These are phyloP conservation scores for Sphenostylis stenocarpa DNA, from an alignment of 306 rosid species.

Conservation along the genomic window DNA sequence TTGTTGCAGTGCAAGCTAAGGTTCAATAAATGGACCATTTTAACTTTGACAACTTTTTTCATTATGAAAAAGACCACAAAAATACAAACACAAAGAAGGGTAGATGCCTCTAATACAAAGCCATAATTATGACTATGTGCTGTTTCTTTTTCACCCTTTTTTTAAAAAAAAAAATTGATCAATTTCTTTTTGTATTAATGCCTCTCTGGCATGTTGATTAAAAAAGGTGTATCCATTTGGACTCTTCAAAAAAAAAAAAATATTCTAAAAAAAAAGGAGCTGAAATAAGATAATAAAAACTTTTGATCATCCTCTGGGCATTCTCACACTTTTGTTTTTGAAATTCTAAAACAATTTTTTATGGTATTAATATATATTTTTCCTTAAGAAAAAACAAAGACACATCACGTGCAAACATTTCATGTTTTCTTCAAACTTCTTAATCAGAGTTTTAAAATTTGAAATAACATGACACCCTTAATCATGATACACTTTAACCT, in stretches of 20 bases:
- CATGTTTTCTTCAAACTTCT: background rate
- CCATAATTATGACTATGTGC: slow-evolving; percentile 19
- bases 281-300: background rate
- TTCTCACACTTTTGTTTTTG: background rate
- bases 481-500: background rate
- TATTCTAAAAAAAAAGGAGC: background rate
- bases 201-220: background rate
- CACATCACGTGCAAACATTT: background rate
- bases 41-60: slow-evolving; percentile 23
- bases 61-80: slow-evolving; percentile 13
- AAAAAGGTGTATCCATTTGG: background rate
- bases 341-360: background rate
- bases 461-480: background rate
- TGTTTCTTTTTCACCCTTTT: slow-evolving; percentile 17
- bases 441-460: background rate
- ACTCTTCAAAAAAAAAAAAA: background rate
- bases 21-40: slow-evolving; percentile 25
- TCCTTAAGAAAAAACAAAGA: background rate
- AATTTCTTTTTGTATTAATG: background rate
- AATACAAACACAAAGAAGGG: slow-evolving; percentile 8
- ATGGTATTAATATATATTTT: background rate
- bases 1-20: slow-evolving; percentile 48
- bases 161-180: background rate
- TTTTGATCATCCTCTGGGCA: background rate
- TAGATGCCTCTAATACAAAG: slow-evolving; percentile 23